Evolutionary conservation across 2,329 filamentous ascomycete species (phyloP), one percentile per base, ranked within the genome.

Genomic region (Monosporascus sp.): DNA sequence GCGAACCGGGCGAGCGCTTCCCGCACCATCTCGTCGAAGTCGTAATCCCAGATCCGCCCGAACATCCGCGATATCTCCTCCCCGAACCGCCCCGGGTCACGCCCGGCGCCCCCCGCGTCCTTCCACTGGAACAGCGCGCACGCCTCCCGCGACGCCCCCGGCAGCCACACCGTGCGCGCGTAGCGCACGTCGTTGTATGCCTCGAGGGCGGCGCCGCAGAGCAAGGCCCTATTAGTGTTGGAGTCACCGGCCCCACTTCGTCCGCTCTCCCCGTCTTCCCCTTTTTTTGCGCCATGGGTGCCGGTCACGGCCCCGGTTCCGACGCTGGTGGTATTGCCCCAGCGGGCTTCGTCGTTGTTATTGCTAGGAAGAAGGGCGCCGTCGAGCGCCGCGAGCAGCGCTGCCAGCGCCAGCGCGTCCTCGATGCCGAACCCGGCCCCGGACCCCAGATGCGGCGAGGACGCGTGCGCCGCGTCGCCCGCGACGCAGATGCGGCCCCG

Each of bases 371-470:
- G 9, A 35, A 35, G 31, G 31, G 31, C 31, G 31, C 31, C 11
- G 31, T 51, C 50, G 27, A 51, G 37, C 2, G 49, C 50, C 11
- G 43, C 54, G 37, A 79, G 55, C 4, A 78, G 51, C 7, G 65
- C 62, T 7, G 70, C 67, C 38, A 81, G 68, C 0, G 75, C 63
- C 26, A 79, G 69, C 1, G 73, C 74, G 55, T 84, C 81, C 63
- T 84, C 81, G 52, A 84, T 73, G 16, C 78, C 80, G 61, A 78
- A 75, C 3, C 79, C 78, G 1, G 80, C 81, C 6, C 81, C 81
- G 0, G 79, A 74, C 3, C 80, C 80, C 9, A 79, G 74, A 63
- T 82, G 78, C 1, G 81, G 81, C 0, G 75, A 77, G 0, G 72
- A 68, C 0, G 80, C 79, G 57, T 84, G 81, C 5, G 81, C 81